phyloP scores from a whole-genome alignment of 2,329 filamentous ascomycete species.

The Aspergillus fructus region DNA sequence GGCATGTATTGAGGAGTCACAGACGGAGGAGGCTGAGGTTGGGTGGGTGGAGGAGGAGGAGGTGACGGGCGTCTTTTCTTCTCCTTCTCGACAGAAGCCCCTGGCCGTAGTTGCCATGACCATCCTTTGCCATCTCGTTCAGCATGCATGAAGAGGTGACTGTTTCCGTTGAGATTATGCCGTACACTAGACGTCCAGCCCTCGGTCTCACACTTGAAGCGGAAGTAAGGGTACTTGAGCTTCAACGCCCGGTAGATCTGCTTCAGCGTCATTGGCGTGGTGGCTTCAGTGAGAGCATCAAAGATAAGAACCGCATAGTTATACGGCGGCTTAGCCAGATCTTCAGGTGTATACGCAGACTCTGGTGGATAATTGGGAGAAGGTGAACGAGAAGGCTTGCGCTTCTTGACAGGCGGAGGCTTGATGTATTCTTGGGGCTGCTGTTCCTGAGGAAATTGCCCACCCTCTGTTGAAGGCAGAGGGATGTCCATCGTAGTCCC shows the following conservation, averaged over 20 bases:
- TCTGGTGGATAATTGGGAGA: conserved; percentile 62
- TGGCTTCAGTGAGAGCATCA: conserved; percentile 59
- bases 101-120: conserved; percentile 61
- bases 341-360: conserved; percentile 60
- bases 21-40: conserved; percentile 28
- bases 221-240: conserved; percentile 61
- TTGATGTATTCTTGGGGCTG: conserved; percentile 44
- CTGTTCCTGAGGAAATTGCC: conserved; percentile 36
- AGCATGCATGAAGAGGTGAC: conserved; percentile 58
- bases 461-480: conserved; percentile 44
- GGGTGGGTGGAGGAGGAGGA: conserved; percentile 39
- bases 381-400: conserved; percentile 57
- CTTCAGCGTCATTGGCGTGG: conserved; percentile 61
- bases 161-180: conserved; percentile 61
- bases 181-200: conserved; percentile 68
- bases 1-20: conserved; percentile 37
- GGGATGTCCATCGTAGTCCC: conserved; percentile 42
- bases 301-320: conserved; percentile 66
- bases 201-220: conserved; percentile 62
- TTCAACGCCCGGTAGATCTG: conserved; percentile 66
- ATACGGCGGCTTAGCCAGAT: conserved; percentile 60
- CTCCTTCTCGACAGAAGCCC: conserved; percentile 60
- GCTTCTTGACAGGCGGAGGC: conserved; percentile 47
- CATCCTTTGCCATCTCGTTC: conserved; percentile 63
- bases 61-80: conserved; percentile 51